phyloP scores from a whole-genome alignment of 163 green algal genomes.

The Trebouxiophyceae sp. region DNA sequence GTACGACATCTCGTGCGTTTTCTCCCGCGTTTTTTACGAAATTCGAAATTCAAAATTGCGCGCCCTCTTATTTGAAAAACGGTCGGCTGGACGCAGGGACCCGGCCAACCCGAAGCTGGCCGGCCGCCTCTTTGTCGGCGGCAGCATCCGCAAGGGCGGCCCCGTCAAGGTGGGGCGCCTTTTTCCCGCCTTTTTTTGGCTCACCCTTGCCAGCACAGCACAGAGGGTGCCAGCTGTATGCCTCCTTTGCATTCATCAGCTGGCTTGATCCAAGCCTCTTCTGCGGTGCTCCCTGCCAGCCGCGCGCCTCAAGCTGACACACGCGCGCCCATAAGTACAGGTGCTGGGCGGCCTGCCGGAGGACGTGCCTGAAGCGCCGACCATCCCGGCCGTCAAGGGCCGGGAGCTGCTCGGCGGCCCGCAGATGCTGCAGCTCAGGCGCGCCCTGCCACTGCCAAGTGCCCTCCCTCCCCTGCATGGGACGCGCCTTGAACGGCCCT shows the following conservation, averaged over 20 bases:
- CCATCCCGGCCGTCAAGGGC: conserved; percentile 46
- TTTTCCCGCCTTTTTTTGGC: no score
- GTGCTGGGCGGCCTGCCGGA: conserved; percentile 51
- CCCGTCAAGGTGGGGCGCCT: conserved; percentile 42
- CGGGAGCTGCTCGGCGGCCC: conserved; percentile 53
- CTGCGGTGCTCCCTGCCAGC: not conserved
- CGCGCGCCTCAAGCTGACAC: no score
- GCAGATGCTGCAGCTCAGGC: conserved; percentile 82
- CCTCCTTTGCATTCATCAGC: no score
- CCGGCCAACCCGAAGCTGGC: conserved; percentile 48
- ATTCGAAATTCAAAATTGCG: no score
- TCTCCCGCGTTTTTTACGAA: not conserved
- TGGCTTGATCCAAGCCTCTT: no score
- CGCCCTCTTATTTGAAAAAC: no score
- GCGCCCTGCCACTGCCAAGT: no score
- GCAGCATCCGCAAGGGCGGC: conserved; percentile 47
- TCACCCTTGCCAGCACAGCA: no score
- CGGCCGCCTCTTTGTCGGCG: conserved; percentile 65
- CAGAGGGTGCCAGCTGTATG: no score
- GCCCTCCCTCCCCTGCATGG: no score
- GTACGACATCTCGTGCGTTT: conserved; percentile 57
- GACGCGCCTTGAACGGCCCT: not conserved
- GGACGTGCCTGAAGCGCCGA: conserved; percentile 28
- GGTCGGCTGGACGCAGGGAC: conserved; percentile 24
- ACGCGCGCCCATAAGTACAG: no score